phyloP scores from a whole-genome alignment of 805 yeast genomes.

The Candida railenensis region DNA sequence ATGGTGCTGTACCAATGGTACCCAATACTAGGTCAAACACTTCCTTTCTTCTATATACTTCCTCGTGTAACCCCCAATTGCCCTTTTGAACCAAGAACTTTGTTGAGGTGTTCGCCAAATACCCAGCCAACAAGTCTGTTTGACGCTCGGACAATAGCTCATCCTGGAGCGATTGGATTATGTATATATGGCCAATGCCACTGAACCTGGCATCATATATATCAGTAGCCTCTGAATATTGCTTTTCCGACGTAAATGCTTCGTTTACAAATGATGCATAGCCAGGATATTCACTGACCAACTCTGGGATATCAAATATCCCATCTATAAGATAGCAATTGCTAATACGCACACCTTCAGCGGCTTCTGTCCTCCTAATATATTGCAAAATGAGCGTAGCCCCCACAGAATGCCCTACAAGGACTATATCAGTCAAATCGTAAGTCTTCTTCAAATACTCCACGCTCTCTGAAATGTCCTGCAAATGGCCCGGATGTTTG shows the following conservation, averaged over 20 bases:
- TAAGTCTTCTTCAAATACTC: constrained; percentile 19
- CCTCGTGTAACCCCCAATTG: constrained; percentile 62
- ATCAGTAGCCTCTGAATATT: constrained; percentile 25
- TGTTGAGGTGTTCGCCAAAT: constrained; percentile 21
- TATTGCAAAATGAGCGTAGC: constrained; percentile 63
- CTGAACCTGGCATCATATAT: constrained; percentile 9
- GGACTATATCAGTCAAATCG: constrained; percentile 15
- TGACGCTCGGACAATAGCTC: constrained; percentile 61
- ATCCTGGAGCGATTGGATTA: constrained; percentile 65
- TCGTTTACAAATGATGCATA: constrained; percentile 57
- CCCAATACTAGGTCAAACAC: constrained; percentile 24
- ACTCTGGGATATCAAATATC: constrained; percentile 52
- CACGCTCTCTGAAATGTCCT: constrained; percentile 54
- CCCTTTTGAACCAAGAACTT: constrained; percentile 17
- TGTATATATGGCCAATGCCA: constrained; percentile 20
- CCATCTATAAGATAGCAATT: constrained; percentile 59
- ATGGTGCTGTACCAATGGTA: too few relatives aligned
- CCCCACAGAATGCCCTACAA: constrained; percentile 80
- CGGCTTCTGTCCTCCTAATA: constrained; percentile 35
- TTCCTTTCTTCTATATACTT: constrained; percentile 49
- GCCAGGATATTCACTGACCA: constrained; percentile 60
- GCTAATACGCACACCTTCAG: too few relatives aligned
- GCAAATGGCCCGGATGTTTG: constrained; percentile 59
- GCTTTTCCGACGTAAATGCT: constrained; percentile 44
- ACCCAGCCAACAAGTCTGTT: constrained; percentile 35